These are phyloP conservation scores for Boechera retrofracta DNA, from an alignment of 345 rosid species.

Conservation along the genomic window DNA sequence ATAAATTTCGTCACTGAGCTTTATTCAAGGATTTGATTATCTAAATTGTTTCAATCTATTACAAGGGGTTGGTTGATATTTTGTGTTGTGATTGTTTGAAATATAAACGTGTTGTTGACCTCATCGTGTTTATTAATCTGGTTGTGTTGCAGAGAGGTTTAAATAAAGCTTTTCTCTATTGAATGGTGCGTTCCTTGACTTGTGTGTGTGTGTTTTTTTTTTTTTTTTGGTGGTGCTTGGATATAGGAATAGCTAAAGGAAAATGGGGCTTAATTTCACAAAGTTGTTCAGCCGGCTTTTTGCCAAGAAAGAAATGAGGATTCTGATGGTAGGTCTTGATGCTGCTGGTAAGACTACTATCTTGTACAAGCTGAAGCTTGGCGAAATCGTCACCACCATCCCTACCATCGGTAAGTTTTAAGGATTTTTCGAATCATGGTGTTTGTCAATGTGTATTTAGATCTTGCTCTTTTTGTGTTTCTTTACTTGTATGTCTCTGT, in stretches of 20 bases:
- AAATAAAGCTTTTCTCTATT: neutral
- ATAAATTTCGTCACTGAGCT: neutral
- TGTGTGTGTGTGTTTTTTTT: neutral
- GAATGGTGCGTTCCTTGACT: neutral
- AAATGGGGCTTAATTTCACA: conserved; percentile 67
- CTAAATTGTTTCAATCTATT: neutral
- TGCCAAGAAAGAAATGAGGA: conserved; percentile 80
- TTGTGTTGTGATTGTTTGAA: conserved; percentile 18
- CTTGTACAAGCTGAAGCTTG: conserved; percentile 85
- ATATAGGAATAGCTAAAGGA: conserved; percentile 30
- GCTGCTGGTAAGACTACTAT: conserved; percentile 91
- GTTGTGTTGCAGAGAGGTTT: conserved; percentile 10
- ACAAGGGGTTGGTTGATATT: neutral
- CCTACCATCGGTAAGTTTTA: conserved; percentile 71
- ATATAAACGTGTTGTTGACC: neutral
- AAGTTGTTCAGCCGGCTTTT: conserved; percentile 77
- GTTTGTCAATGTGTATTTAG: neutral
- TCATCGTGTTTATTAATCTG: conserved; percentile 16
- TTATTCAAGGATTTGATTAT: neutral
- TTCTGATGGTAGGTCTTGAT: conserved; percentile 88
- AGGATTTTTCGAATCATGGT: neutral
- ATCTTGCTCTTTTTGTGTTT: conserved; percentile 9
- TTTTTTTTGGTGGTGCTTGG: conserved; percentile 8
- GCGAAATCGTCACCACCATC: conserved; percentile 83
- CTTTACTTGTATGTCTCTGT: conserved; percentile 20